These are phyloP conservation scores for Ramaria sp. DNA, from an alignment of 768 basidiomycete genomes.

Conservation along the genomic window DNA sequence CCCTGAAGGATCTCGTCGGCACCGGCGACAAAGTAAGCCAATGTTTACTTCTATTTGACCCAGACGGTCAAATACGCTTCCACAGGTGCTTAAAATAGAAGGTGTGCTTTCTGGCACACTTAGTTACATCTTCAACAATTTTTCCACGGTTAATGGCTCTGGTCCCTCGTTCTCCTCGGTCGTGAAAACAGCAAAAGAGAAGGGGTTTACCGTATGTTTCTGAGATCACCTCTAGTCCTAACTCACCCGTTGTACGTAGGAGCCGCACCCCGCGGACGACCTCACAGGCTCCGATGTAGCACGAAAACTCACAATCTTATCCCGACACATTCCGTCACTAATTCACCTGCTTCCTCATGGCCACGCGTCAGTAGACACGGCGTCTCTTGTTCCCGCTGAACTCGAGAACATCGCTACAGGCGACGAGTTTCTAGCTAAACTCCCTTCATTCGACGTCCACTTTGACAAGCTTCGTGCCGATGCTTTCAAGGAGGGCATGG, in stretches of 20 bases:
- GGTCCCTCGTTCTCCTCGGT: slow-evolving; percentile 82
- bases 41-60: neutral
- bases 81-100: slow-evolving; percentile 81
- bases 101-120: slow-evolving; percentile 97
- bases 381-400: slow-evolving; percentile 74
- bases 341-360: slow-evolving; percentile 57
- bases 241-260: slow-evolving; percentile 34
- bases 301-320: slow-evolving; percentile 91
- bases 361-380: slow-evolving; percentile 69
- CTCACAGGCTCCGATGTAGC: slow-evolving; percentile 96
- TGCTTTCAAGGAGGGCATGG: slow-evolving; percentile 70
- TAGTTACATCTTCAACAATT: slow-evolving; percentile 98
- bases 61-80: neutral
- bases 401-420: slow-evolving; percentile 61
- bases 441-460: slow-evolving; percentile 74
- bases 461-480: slow-evolving; percentile 70
- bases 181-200: slow-evolving; percentile 77
- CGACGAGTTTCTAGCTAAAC: slow-evolving; percentile 69
- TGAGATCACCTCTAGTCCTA: neutral
- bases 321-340: slow-evolving; percentile 55
- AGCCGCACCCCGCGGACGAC: slow-evolving; percentile 96
- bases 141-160: slow-evolving; percentile 58
- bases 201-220: slow-evolving; percentile 78
- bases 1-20: slow-evolving; percentile 81
- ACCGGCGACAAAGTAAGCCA: slow-evolving; percentile 79